These are phyloP conservation scores for Aureobasidium sp. DNA, from an alignment of 2,329 filamentous ascomycete genomes.

Conservation along the genomic window DNA sequence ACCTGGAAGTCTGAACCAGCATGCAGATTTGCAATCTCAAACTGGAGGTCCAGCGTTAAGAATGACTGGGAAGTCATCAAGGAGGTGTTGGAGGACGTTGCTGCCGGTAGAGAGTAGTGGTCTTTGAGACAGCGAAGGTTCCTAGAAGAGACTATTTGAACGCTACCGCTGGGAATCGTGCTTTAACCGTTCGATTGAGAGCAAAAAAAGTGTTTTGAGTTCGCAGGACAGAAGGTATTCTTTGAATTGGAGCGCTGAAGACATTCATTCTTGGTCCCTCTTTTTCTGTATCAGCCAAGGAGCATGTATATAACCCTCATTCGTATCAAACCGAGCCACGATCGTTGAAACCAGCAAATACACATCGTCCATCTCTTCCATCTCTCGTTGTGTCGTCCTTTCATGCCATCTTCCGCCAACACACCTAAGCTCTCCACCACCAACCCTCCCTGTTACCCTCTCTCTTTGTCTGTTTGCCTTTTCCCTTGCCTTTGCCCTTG, in stretches of 20 bases:
- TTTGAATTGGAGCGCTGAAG: background rate
- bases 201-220: background rate
- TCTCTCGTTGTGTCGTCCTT: background rate
- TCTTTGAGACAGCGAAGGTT: no score
- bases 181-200: no score
- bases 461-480: background rate
- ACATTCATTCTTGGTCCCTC: background rate
- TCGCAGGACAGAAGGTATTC: background rate
- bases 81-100: constrained; percentile 44
- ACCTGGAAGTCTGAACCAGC: constrained; percentile 65
- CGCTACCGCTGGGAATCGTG: no score
- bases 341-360: background rate
- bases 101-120: background rate
- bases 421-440: constrained; percentile 8
- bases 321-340: background rate
- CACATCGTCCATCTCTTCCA: background rate
- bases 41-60: constrained; percentile 66
- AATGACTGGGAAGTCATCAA: constrained; percentile 58
- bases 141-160: no score
- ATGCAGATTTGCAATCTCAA: constrained; percentile 72
- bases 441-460: background rate
- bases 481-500: background rate
- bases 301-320: background rate
- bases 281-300: background rate
- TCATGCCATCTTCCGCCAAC: background rate